Evolutionary conservation across 441 rosid species (phyloP).

Genomic region (Erodium moschatum): DNA sequence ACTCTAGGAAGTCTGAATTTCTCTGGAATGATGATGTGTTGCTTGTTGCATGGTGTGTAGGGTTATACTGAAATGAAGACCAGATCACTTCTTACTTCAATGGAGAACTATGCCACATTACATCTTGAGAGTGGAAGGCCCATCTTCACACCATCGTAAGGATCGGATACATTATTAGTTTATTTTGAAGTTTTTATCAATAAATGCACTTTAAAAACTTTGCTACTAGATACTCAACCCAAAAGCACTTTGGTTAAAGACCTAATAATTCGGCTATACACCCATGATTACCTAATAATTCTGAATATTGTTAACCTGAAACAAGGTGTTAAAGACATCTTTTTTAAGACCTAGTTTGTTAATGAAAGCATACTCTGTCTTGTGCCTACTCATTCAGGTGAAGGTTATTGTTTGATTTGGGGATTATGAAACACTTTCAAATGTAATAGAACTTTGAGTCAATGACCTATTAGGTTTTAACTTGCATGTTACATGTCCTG

Average conservation of each 20-base stretch:
- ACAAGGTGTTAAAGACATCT: neutral
- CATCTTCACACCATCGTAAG: constrained; percentile 66
- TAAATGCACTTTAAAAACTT: neutral
- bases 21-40: neutral
- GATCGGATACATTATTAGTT: constrained; percentile 9
- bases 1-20: neutral
- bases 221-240: neutral
- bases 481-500: neutral
- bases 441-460: neutral
- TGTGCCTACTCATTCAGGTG: neutral
- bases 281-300: neutral
- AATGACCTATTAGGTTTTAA: neutral
- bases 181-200: neutral
- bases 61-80: constrained; percentile 79
- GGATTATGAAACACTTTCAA: neutral
- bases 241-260: neutral
- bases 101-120: constrained; percentile 76
- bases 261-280: neutral
- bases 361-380: neutral
- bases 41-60: constrained; percentile 31
- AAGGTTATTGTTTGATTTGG: neutral
- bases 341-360: neutral
- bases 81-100: constrained; percentile 72
- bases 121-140: constrained; percentile 64
- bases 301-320: neutral